phyloP scores from a whole-genome alignment of 495 filamentous ascomycete genomes.

The Penicillium cinerascens region DNA sequence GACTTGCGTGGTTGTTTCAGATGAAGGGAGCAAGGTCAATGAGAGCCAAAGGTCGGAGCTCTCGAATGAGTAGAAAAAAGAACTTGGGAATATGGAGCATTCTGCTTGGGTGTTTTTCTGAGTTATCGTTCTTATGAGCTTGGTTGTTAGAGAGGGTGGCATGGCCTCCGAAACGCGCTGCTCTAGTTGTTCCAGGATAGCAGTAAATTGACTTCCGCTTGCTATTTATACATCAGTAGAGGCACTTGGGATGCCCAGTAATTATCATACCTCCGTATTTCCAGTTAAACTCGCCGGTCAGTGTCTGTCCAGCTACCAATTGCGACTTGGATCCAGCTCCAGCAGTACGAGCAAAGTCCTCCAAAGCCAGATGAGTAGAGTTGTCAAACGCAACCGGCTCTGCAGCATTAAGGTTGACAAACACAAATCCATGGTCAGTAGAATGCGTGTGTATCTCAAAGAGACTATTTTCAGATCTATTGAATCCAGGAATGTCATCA shows the following conservation, averaged over 20 bases:
- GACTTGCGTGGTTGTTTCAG: slow-evolving; percentile 17
- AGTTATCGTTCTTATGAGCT: not conserved
- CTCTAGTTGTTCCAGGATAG: slow-evolving; percentile 11
- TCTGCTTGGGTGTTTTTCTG: slow-evolving; percentile 1
- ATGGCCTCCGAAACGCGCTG: not conserved
- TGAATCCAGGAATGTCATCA: slow-evolving; percentile 51
- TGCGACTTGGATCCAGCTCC: slow-evolving; percentile 9
- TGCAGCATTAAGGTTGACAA: slow-evolving; percentile 41
- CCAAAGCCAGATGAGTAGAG: not conserved
- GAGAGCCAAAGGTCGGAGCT: slow-evolving; percentile 9
- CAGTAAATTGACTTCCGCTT: slow-evolving; percentile 1
- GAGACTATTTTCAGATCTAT: slow-evolving; percentile 49
- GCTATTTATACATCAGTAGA: not conserved
- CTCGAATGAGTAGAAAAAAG: slow-evolving; percentile 16
- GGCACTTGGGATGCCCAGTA: too few species aligned
- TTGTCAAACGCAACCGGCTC: slow-evolving; percentile 12
- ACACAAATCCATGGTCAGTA: slow-evolving; percentile 33
- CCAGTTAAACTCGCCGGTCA: slow-evolving; percentile 47
- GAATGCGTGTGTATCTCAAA: slow-evolving; percentile 41
- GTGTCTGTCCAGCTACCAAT: slow-evolving; percentile 35
- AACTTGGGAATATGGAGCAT: slow-evolving; percentile 12
- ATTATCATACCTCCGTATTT: slow-evolving; percentile 30
- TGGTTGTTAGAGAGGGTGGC: slow-evolving; percentile 3
- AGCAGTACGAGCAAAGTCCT: slow-evolving; percentile 10
- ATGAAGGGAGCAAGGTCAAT: slow-evolving; percentile 17